Percentiles rank a stretch among this genome's conserved stretches.
These are phyloP conservation scores for Alternaria incomplexa DNA, from an alignment of 2,329 filamentous ascomycete genomes.

Conservation along the genomic window DNA sequence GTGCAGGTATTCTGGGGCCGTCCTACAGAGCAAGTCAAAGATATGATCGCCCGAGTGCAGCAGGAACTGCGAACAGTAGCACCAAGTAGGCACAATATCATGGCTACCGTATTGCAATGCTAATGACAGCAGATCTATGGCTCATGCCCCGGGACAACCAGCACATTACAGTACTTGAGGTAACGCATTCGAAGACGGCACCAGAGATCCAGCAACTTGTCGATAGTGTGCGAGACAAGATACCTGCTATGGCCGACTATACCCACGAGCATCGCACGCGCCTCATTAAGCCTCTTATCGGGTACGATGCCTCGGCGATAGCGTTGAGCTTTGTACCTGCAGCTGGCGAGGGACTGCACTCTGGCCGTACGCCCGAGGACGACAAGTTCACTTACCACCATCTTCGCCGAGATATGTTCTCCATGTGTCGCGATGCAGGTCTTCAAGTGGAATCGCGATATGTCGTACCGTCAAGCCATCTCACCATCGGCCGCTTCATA, in stretches of 20 bases:
- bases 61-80: constrained; percentile 66
- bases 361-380: constrained; percentile 51
- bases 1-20: constrained; percentile 75
- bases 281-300: constrained; percentile 81
- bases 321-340: constrained; percentile 88
- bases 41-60: constrained; percentile 73
- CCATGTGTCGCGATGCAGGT: constrained; percentile 65
- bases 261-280: constrained; percentile 71
- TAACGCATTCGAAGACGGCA: constrained; percentile 78
- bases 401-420: constrained; percentile 78
- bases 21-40: constrained; percentile 73
- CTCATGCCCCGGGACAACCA: constrained; percentile 79
- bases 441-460: constrained; percentile 80
- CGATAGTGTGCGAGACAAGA: constrained; percentile 59
- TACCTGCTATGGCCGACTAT: constrained; percentile 69
- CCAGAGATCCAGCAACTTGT: constrained; percentile 71
- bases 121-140: constrained; percentile 70
- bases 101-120: neutral
- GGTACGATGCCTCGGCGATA: constrained; percentile 83
- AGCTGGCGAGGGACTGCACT: constrained; percentile 60
- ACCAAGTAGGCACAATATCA: constrained; percentile 64
- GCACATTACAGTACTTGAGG: constrained; percentile 85
- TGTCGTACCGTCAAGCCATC: constrained; percentile 85
- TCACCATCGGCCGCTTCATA: constrained; percentile 85
- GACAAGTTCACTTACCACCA: constrained; percentile 89